Conservation (phyloP, 2,329 filamentous ascomycete species). For the Diplodia sapinea region DNA sequence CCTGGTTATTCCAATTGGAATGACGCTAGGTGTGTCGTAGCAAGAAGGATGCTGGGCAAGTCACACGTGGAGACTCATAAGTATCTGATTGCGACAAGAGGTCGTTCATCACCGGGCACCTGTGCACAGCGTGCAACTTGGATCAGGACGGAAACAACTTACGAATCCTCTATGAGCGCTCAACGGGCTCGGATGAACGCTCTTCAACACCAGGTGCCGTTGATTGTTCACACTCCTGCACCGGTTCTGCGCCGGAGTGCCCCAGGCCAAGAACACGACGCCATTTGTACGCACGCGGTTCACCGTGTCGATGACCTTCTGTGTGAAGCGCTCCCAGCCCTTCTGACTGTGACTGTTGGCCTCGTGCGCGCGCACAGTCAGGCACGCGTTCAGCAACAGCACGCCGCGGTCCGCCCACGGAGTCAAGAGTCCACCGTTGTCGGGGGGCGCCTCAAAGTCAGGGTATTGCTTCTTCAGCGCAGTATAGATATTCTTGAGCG, state of each 20-base stretch:
- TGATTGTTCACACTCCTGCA: slow-evolving; percentile 74
- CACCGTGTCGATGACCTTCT: slow-evolving; percentile 87
- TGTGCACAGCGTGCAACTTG: neutral
- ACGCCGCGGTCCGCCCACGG: slow-evolving; percentile 95
- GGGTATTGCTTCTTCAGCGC: slow-evolving; percentile 89
- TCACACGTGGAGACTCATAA: slow-evolving; percentile 10
- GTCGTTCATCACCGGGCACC: slow-evolving; percentile 24
- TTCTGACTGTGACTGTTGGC: slow-evolving; percentile 83
- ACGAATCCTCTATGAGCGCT: slow-evolving; percentile 81
- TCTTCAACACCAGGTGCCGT: slow-evolving; percentile 81
- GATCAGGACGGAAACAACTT: slow-evolving; percentile 43
- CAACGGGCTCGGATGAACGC: slow-evolving; percentile 91
- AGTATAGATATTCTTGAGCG: slow-evolving; percentile 91
- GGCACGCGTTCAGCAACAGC: slow-evolving; percentile 89
- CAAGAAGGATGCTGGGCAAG: neutral
- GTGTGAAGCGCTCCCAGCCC: slow-evolving; percentile 94
- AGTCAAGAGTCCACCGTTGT: slow-evolving; percentile 80
- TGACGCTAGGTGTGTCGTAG: neutral
- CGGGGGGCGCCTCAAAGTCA: slow-evolving; percentile 73
- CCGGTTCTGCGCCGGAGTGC: slow-evolving; percentile 79
- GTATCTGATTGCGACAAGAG: slow-evolving; percentile 23
- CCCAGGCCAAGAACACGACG: slow-evolving; percentile 96
- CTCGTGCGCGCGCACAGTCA: slow-evolving; percentile 89
- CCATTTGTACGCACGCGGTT: slow-evolving; percentile 76
- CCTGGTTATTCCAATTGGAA: slow-evolving; percentile 1